These are phyloP conservation scores for Jaltomata sinuosa DNA, from an alignment of 257 asterid species.

Conservation along the genomic window DNA sequence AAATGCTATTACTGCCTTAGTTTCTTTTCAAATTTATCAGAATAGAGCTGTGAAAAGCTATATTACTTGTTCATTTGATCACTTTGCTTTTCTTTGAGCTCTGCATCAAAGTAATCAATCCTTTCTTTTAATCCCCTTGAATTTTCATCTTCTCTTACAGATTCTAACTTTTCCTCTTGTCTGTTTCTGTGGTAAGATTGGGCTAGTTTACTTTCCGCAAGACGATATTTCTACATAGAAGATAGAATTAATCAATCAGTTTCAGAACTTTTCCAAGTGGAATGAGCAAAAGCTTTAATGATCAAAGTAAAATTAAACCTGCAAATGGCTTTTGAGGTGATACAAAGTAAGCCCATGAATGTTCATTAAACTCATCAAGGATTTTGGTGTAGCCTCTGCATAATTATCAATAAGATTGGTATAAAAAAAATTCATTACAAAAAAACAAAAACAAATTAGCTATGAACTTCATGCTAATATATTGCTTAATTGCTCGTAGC, in stretches of 20 bases:
- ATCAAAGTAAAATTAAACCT: conserved; percentile 22
- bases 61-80: conserved; percentile 55
- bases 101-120: conserved; percentile 25
- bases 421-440: background rate
- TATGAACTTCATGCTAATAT: too few relatives aligned
- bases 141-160: background rate
- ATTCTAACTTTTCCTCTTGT: conserved; percentile 29
- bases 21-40: background rate
- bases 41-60: background rate
- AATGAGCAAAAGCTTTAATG: background rate
- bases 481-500: too few relatives aligned
- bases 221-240: conserved; percentile 56
- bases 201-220: conserved; percentile 55
- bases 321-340: conserved; percentile 93
- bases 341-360: conserved; percentile 76
- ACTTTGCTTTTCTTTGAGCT: conserved; percentile 28
- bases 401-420: background rate
- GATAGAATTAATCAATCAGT: background rate
- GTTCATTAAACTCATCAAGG: conserved; percentile 84
- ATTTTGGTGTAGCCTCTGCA: conserved; percentile 93
- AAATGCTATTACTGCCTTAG: background rate
- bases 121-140: background rate
- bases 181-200: conserved; percentile 25
- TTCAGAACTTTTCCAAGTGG: background rate
- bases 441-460: too few relatives aligned